A percentile compares a stretch with the other conserved stretches of the same genome.
Conservation (phyloP, 495 filamentous ascomycete genomes). For the Friedmanniomyces endolithicus region DNA sequence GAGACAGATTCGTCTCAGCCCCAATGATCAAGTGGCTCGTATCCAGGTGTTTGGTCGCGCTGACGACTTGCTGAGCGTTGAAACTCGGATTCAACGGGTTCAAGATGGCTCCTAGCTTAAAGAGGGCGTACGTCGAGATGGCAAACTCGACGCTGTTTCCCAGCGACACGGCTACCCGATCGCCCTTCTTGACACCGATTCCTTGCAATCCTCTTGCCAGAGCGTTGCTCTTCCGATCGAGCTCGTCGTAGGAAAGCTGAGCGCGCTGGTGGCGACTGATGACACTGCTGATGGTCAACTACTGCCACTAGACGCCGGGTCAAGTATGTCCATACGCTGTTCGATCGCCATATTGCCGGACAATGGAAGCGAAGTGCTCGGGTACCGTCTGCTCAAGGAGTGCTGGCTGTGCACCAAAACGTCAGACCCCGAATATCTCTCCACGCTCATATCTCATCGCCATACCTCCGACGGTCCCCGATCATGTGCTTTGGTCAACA, state of each 20-base stretch:
- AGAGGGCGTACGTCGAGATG: conserved; percentile 72
- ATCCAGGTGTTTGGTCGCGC: conserved; percentile 65
- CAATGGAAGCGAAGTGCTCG: conserved; percentile 64
- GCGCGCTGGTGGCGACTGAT: conserved; percentile 51
- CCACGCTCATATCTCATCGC: background rate
- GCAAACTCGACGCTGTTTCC: conserved; percentile 80
- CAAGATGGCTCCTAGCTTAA: conserved; percentile 86
- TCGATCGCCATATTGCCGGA: conserved; percentile 58
- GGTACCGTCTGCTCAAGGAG: conserved; percentile 65
- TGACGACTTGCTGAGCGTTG: conserved; percentile 62
- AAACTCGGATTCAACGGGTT: conserved; percentile 89
- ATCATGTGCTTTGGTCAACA: conserved; percentile 25
- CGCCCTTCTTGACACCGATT: conserved; percentile 68
- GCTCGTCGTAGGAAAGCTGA: conserved; percentile 55
- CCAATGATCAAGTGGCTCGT: conserved; percentile 70
- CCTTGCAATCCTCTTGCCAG: conserved; percentile 62
- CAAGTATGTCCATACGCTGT: conserved; percentile 46
- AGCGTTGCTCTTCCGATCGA: conserved; percentile 64
- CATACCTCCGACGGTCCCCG: conserved; percentile 29
- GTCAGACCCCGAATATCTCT: conserved; percentile 1
- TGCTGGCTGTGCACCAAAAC: conserved; percentile 47
- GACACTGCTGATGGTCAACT: conserved; percentile 35
- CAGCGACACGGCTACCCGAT: conserved; percentile 72
- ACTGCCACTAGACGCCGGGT: conserved; percentile 1
- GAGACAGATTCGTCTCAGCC: conserved; percentile 71